These are phyloP conservation scores for Eucalyptus cloeziana DNA, from an alignment of 345 rosid species.

Conservation along the genomic window DNA sequence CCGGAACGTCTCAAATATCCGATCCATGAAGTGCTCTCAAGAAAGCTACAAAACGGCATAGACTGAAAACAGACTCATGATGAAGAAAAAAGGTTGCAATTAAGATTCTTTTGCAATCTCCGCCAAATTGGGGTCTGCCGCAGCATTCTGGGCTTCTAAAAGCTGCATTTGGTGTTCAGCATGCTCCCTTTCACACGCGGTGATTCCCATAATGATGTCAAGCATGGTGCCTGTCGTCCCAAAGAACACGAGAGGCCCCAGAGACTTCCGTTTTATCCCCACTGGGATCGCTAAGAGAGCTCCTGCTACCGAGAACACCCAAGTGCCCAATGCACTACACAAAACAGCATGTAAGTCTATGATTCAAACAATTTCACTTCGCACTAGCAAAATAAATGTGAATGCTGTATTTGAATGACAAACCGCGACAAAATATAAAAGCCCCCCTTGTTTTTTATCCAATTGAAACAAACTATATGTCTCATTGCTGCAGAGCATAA, in stretches of 20 bases:
- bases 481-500: background rate
- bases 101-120: slow-evolving; percentile 6
- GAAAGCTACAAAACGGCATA: background rate
- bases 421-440: background rate
- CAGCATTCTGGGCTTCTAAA: slow-evolving; percentile 48
- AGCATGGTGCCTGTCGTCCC: slow-evolving; percentile 98
- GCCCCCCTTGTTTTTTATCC: background rate
- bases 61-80: background rate
- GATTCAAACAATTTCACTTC: background rate
- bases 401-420: background rate
- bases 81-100: background rate
- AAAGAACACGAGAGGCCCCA: slow-evolving; percentile 85
- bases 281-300: slow-evolving; percentile 88
- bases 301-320: slow-evolving; percentile 85
- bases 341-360: background rate
- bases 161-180: slow-evolving; percentile 89
- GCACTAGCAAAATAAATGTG: background rate
- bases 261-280: slow-evolving; percentile 81
- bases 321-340: slow-evolving; percentile 86
- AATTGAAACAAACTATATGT: background rate
- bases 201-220: slow-evolving; percentile 82
- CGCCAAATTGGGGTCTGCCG: slow-evolving; percentile 3
- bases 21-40: background rate
- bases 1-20: background rate
- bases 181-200: slow-evolving; percentile 91